Evolutionary conservation across 345 rosid species (phyloP), one percentile per base, ranked within the genome.

Genomic region (Brassica cretica): DNA sequence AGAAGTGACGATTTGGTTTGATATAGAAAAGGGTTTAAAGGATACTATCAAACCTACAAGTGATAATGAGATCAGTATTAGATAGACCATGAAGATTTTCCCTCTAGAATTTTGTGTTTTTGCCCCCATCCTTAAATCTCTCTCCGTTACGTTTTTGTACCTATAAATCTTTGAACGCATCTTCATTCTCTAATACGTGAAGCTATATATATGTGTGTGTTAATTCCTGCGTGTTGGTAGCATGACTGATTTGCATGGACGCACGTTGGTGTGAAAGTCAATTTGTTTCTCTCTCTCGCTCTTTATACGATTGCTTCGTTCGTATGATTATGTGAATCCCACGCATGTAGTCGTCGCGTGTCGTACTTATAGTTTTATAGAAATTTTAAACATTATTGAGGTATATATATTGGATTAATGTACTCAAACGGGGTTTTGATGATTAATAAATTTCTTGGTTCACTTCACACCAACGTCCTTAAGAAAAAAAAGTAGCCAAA

Each of bases 21-120:
- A 10, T 0, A 12, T 39, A 2, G 56, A 39, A 49, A 72, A 37
- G 2, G 84, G 71, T 51, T 76, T 82, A 67, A 87, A 78, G 4
- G 83, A 33, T 49, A 83, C 32, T 15, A 80, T 69, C 3, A 93
- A 68, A 71, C 83, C 35, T 0, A 85, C 0, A 11, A 90, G 41
- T 14, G 84, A 78, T 1, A 84, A 15, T 15, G 95, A 83, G 77
- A 91, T 25, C 32, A 81, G 44, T n/a, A 88, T 9, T 64, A 89
- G 85, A 70, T 74, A 81, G 70, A 81, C 18, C 5, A 80, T 62
- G 82, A 85, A 84, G 61, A 84, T 68, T 37, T 72, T 88, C 18
- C 62, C 80, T 61, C 69, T 83, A 35, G 86, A 84, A 49, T 33
- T 74, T 3, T 66, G 64, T 12, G 71, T 73, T 62, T 81, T 88